phyloP scores from a whole-genome alignment of 2,329 filamentous ascomycete genomes.

The Neophaeococcomyces mojaviensis region DNA sequence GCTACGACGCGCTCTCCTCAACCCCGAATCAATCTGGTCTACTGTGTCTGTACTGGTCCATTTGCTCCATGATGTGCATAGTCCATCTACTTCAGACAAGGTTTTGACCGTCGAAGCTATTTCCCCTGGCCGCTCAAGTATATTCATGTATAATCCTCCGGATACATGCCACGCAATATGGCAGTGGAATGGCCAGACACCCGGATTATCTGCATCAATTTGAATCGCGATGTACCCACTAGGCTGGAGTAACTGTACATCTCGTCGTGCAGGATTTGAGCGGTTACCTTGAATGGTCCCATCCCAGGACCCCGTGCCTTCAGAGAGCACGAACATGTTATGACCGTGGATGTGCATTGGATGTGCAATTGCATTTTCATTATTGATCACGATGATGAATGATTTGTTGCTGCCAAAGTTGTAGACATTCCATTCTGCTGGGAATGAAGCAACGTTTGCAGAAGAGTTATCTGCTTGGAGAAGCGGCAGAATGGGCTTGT shows the following conservation, averaged over 20 bases:
- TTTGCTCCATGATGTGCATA: too few relatives aligned
- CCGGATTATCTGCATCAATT: conserved; percentile 37
- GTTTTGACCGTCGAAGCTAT: conserved; percentile 30
- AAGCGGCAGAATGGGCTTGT: conserved; percentile 10
- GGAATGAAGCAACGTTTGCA: conserved; percentile 11
- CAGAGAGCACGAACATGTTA: conserved; percentile 22
- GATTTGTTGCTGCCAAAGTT: conserved; percentile 13
- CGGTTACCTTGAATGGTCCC: conserved; percentile 14
- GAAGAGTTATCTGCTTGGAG: conserved; percentile 8
- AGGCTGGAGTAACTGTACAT: conserved; percentile 30
- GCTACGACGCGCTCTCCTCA: conserved; percentile 32
- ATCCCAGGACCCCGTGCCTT: conserved; percentile 15
- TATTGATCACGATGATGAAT: conserved; percentile 16
- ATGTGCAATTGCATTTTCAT: conserved; percentile 26
- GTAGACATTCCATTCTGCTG: conserved; percentile 16
- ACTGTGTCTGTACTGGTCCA: too few relatives aligned
- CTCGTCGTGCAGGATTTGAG: conserved; percentile 32
- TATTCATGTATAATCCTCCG: too few relatives aligned
- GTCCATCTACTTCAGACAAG: too few relatives aligned
- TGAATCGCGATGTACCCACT: conserved; percentile 32
- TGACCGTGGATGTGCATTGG: conserved; percentile 31
- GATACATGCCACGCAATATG: conserved; percentile 29
- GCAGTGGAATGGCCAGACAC: conserved; percentile 38
- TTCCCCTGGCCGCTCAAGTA: conserved; percentile 18
- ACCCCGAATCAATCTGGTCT: too few relatives aligned